Evolutionary conservation across 768 basidiomycete species (phyloP), one percentile per base, ranked within the genome.

Genomic region (Crepidotus variabilis): DNA sequence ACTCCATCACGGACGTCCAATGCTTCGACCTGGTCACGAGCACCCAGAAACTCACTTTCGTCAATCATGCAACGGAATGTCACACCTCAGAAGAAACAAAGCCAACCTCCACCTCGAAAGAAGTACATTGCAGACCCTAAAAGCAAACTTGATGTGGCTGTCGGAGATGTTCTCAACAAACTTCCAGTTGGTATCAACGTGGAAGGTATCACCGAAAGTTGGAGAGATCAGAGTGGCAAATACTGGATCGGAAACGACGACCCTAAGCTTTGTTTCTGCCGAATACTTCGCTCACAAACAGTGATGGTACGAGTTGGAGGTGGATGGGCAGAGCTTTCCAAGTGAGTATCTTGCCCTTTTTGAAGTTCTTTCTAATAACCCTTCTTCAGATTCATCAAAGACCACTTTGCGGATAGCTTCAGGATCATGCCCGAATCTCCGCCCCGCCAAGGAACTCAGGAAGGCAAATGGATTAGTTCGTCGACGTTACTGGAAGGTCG

Each of bases 301-400:
- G 94, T 96, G 60, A 97, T 97, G 94, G 94, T 98, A 46, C 84
- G 94, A 57, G 92, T 97, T 13, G 94, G 94, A 23, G 95, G 95
- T 34, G 95, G 95, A 16, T 98, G 94, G 94, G 76, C 84, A 54
- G 94, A 96, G 69, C 72, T 98, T 52, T 92, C 92, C 18, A 93
- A 86, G 94, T 95, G 68, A 47, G 87, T 77, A 22, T 54, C 34
- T 34, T 9, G 35, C 23, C 28, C 36, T 22, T 47, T 50, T 51
- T 20, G 50, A 6, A 20, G 50, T 49, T 33, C 48, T 47, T 48
- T 22, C n/a, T 58, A 20, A 52, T 58, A 18, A 21, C 11, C 23
- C 4, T 32, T 28, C 53, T 54, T 4, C 59, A 94, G 92, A 66
- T 95, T 95, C 72, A 89, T 95, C 67, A 84, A 85, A 63, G 84